Evolutionary conservation across 2,329 filamentous ascomycete genomes (phyloP), one percentile per base, ranked within the genome.

Genomic region (Ophiosphaerella korrae): DNA sequence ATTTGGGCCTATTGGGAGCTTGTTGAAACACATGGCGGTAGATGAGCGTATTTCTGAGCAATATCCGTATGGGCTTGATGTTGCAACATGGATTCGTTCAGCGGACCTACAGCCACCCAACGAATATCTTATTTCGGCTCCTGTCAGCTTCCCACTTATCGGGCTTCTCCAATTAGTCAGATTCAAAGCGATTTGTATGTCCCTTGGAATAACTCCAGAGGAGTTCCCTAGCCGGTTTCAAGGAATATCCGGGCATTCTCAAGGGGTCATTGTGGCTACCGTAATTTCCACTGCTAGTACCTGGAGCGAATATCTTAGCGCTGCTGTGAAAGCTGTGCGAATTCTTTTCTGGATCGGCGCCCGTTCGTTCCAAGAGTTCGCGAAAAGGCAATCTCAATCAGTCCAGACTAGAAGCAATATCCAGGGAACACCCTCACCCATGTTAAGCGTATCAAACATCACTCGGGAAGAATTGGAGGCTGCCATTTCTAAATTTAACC

Each of bases 141-240:
- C 74, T 4, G 63, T 76, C 14, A 76, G 74, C 57, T 70, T 75
- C 37, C 74, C 75, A 1, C 41, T 76, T 6, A 75, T 75, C 16
- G 74, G 72, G 0, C 54, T 75, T 11, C 42, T 74, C 8, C 66
- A 71, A 39, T 63, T 76, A 18, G 55, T 68, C 18, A 65, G 59
- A 8, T 58, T 53, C 47, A 49, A 46, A 14, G 24, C 57, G 14
- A 38, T 42, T 2, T 72, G 70, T 52, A 66, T 62, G 11, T 48
- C 66, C 8, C 55, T 49, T 11, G 51, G 65, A 7, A 58, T 63
- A 1, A 62, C 62, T 6, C 73, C 73, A 0, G 72, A 70, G 3
- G 64, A 70, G 7, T 47, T 75, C 42, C 54, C 62, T 9, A 46
- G 55, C 23, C 46, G 41, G 24, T 60, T 62, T 38, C 55, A 37